Percentiles rank a stretch among this genome's conserved stretches.
These are phyloP conservation scores for Syzygium malaccense DNA, from an alignment of 441 rosid species.

Conservation along the genomic window DNA sequence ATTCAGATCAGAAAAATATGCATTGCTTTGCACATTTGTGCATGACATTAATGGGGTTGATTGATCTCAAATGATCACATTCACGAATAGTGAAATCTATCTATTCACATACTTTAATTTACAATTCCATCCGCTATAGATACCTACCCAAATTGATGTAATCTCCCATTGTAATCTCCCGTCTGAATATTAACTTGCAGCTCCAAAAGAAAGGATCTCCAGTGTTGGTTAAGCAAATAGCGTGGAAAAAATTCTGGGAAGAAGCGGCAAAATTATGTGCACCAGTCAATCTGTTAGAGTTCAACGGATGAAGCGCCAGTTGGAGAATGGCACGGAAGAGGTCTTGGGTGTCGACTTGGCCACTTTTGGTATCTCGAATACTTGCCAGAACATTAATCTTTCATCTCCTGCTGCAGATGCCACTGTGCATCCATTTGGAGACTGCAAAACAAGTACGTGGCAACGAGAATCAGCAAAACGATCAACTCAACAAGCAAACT, in stretches of 20 bases:
- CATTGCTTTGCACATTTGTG: no score
- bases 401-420: conserved; percentile 41
- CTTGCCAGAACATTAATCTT: conserved; percentile 44
- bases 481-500: background rate
- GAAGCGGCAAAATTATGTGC: background rate
- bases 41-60: no score
- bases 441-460: conserved; percentile 15
- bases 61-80: no score
- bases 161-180: no score
- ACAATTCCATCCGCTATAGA: no score
- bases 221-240: no score
- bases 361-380: conserved; percentile 33
- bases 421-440: conserved; percentile 42
- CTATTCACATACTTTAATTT: no score
- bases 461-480: conserved; percentile 1
- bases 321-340: background rate
- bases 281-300: background rate
- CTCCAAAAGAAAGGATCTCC: no score
- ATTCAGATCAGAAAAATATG: no score
- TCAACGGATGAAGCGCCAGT: background rate
- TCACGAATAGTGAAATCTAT: no score
- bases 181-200: no score
- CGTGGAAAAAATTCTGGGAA: background rate
- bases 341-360: background rate
- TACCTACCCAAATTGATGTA: no score